Conservation (phyloP, 805 yeast species). For the Hemisphaericaspora nanyangensis region DNA sequence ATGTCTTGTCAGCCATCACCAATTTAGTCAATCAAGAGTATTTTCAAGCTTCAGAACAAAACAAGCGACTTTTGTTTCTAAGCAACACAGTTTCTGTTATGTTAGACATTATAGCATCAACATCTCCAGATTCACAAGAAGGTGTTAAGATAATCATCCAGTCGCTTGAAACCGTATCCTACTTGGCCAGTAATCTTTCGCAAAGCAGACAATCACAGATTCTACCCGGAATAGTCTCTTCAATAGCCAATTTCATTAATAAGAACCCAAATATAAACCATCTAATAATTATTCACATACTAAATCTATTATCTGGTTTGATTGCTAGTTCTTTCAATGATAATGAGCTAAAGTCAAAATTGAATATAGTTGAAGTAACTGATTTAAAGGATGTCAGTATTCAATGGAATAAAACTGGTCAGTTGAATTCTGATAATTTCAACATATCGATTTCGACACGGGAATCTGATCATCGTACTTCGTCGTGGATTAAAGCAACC, state of each 20-base stretch:
- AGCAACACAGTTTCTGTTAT: slow-evolving; percentile 6
- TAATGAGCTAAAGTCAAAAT: slow-evolving; percentile 8
- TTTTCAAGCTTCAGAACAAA: slow-evolving; percentile 3
- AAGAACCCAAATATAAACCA: slow-evolving; percentile 20
- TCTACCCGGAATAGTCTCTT: slow-evolving; percentile 38
- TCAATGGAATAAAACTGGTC: slow-evolving; percentile 6
- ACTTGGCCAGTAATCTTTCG: slow-evolving; percentile 12
- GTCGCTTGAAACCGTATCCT: slow-evolving; percentile 3
- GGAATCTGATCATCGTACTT: slow-evolving; percentile 10
- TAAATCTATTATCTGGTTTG: slow-evolving; percentile 18
- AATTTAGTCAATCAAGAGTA: slow-evolving; percentile 1
- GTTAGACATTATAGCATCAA: slow-evolving; percentile 3
- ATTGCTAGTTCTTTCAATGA: slow-evolving; percentile 32
- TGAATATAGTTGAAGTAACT: slow-evolving; percentile 1
- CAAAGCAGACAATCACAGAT: slow-evolving; percentile 33
- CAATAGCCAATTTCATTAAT: slow-evolving; percentile 24
- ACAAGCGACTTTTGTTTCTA: slow-evolving; percentile 8
- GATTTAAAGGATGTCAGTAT: slow-evolving; percentile 6
- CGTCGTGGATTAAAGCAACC: slow-evolving; percentile 36
- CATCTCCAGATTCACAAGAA: slow-evolving; percentile 5
- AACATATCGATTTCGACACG: not conserved
- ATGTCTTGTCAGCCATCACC: slow-evolving; percentile 12
- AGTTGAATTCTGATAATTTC: not conserved
- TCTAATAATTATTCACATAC: slow-evolving; percentile 15
- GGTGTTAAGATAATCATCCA: not conserved